Evolutionary conservation across 352 stramenopile genomes (phyloP).

Genomic region (Elongisporangium undulatum): DNA sequence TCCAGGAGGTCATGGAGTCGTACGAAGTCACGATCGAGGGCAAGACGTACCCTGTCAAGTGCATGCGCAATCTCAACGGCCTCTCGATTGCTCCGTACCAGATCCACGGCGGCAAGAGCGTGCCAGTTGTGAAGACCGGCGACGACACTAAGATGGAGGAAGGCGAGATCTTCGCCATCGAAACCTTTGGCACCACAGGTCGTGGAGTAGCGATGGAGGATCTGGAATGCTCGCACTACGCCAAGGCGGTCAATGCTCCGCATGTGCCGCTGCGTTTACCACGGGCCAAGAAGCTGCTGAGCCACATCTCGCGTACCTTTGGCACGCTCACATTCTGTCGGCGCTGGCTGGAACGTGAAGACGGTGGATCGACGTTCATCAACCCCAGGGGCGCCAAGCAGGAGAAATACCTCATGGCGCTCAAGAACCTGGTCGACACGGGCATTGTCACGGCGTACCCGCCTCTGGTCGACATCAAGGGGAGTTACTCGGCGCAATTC

Average conservation of each 20-base stretch:
- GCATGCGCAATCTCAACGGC: constrained; percentile 94
- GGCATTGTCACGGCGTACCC: constrained; percentile 91
- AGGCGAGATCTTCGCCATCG: constrained; percentile 93
- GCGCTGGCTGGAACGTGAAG: constrained; percentile 92
- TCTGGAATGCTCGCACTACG: constrained; percentile 94
- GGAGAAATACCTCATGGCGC: constrained; percentile 92
- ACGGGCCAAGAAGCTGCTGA: constrained; percentile 88
- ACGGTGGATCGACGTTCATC: constrained; percentile 85
- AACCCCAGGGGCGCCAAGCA: constrained; percentile 88
- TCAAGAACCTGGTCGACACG: constrained; percentile 95
- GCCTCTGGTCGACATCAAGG: constrained; percentile 90
- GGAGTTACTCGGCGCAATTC: constrained; percentile 95
- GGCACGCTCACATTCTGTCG: constrained; percentile 95
- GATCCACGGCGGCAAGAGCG: constrained; percentile 91
- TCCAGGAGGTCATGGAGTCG: constrained; percentile 96
- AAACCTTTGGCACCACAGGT: constrained; percentile 88
- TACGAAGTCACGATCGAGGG: constrained; percentile 95
- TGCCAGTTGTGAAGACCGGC: constrained; percentile 89
- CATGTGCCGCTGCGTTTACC: constrained; percentile 90
- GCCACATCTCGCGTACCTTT: constrained; percentile 98
- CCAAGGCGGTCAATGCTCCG: constrained; percentile 91
- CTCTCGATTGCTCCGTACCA: constrained; percentile 94
- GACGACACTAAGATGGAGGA: constrained; percentile 94
- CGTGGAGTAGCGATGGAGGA: constrained; percentile 81
- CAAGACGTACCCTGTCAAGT: constrained; percentile 90